Evolutionary conservation across 2,329 filamentous ascomycete species (phyloP).

Genomic region (Fusarium heterosporum): DNA sequence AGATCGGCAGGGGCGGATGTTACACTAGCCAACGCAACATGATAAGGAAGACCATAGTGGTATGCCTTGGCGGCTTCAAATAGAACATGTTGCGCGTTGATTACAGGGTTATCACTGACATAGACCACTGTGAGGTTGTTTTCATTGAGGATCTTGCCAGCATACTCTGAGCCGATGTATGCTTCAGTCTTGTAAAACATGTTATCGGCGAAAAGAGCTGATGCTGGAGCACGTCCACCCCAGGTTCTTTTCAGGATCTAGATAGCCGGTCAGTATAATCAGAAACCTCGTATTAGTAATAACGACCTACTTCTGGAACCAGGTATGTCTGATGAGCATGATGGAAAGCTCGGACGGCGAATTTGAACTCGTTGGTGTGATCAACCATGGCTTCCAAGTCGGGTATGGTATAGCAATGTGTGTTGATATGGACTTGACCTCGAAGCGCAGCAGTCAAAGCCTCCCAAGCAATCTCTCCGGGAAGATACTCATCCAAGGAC

Average conservation of each 20-base stretch:
- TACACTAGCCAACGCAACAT: constrained; percentile 68
- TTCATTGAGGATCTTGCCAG: constrained; percentile 74
- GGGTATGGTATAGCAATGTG: constrained; percentile 77
- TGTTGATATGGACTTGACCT: constrained; percentile 76
- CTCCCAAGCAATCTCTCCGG: constrained; percentile 72
- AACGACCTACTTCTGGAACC: constrained; percentile 67
- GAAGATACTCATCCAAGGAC: constrained; percentile 68
- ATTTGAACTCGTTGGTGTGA: constrained; percentile 78
- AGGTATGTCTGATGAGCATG: constrained; percentile 76
- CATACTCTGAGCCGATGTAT: constrained; percentile 72
- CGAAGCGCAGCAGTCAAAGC: constrained; percentile 71
- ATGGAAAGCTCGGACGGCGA: constrained; percentile 74
- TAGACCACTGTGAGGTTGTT: constrained; percentile 74
- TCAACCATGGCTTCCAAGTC: constrained; percentile 77
- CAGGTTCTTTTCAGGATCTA: constrained; percentile 68
- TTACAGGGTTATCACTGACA: constrained; percentile 77
- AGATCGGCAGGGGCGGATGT: constrained; percentile 69
- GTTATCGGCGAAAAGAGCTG: constrained; percentile 76
- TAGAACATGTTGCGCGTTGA: constrained; percentile 76
- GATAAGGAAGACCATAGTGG: constrained; percentile 70
- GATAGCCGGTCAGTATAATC: constrained; percentile 3
- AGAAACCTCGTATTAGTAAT: accelerated
- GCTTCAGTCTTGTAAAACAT: constrained; percentile 79
- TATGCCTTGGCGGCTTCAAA: constrained; percentile 72
- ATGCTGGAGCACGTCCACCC: constrained; percentile 65